Evolutionary conservation across 495 filamentous ascomycete genomes (phyloP).

Genomic region (Aspergillus homomorphus): DNA sequence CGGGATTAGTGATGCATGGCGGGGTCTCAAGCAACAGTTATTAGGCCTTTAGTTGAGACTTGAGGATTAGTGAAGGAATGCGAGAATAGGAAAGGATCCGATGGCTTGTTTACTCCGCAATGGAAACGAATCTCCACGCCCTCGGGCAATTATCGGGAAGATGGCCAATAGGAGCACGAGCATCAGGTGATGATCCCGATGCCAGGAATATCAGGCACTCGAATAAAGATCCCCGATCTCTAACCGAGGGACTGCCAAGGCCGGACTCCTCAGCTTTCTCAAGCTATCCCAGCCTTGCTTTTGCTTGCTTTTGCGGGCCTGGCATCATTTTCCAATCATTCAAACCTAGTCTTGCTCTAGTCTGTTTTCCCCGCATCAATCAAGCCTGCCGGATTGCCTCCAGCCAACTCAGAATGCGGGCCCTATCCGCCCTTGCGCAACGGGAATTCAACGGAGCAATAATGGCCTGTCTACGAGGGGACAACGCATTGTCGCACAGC

Average conservation of each 20-base stretch:
- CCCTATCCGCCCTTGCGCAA: neutral
- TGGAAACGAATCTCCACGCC: neutral
- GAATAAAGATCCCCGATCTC: neutral
- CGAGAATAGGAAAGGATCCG: neutral
- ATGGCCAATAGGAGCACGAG: slow-evolving; percentile 25
- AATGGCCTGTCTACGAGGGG: neutral
- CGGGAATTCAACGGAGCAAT: slow-evolving; percentile 14
- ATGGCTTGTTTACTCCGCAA: neutral
- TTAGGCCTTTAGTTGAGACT: neutral
- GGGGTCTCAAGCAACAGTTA: neutral
- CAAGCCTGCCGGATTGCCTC: neutral
- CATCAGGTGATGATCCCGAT: slow-evolving; percentile 16
- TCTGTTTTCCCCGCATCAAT: slow-evolving; percentile 1
- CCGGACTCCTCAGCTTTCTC: neutral
- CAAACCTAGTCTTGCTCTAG: neutral
- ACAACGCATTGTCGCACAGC: slow-evolving; percentile 11
- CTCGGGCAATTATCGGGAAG: slow-evolving; percentile 35
- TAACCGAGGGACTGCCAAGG: neutral
- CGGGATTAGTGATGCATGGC: neutral
- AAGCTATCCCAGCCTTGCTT: neutral
- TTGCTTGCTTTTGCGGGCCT: neutral
- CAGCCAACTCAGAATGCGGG: neutral
- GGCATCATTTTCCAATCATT: neutral
- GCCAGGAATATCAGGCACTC: neutral
- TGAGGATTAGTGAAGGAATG: neutral